Evolutionary conservation across 495 filamentous ascomycete species (phyloP).

Genomic region (Oleoguttula mirabilis): DNA sequence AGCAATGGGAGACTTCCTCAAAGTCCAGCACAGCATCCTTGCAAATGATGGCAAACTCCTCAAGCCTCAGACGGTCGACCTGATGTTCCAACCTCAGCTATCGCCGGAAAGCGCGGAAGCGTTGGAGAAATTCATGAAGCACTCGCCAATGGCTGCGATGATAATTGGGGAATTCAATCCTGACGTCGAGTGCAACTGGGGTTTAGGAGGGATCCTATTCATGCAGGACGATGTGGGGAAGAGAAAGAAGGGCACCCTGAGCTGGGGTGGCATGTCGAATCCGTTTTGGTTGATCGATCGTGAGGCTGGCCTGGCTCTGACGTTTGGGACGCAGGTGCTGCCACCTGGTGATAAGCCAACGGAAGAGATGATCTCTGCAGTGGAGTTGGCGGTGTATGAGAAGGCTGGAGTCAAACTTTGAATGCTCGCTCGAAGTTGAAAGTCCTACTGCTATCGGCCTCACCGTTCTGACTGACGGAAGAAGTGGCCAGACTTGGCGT

Average conservation of each 20-base stretch:
- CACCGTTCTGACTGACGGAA: too few relatives aligned
- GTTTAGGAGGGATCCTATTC: constrained; percentile 28
- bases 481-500: too few relatives aligned
- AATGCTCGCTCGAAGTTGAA: too few relatives aligned
- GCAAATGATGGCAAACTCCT: constrained; percentile 36
- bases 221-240: constrained; percentile 21
- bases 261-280: constrained; percentile 29
- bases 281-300: constrained; percentile 25
- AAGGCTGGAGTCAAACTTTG: not conserved
- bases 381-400: constrained; percentile 16
- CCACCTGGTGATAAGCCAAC: constrained; percentile 15
- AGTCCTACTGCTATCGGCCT: too few relatives aligned
- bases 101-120: not conserved
- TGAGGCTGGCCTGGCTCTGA: constrained; percentile 11
- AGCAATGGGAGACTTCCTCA: constrained; percentile 36
- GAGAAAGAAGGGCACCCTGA: constrained; percentile 25
- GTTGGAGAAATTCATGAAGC: constrained; percentile 5
- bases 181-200: constrained; percentile 20
- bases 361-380: constrained; percentile 11
- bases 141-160: not conserved
- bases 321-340: constrained; percentile 18
- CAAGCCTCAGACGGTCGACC: constrained; percentile 31
- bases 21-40: constrained; percentile 39
- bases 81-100: constrained; percentile 38
- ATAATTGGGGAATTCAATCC: constrained; percentile 11